Evolutionary conservation across 2,329 filamentous ascomycete species (phyloP), one percentile per base, ranked within the genome.

Genomic region (Alternaria sp.): DNA sequence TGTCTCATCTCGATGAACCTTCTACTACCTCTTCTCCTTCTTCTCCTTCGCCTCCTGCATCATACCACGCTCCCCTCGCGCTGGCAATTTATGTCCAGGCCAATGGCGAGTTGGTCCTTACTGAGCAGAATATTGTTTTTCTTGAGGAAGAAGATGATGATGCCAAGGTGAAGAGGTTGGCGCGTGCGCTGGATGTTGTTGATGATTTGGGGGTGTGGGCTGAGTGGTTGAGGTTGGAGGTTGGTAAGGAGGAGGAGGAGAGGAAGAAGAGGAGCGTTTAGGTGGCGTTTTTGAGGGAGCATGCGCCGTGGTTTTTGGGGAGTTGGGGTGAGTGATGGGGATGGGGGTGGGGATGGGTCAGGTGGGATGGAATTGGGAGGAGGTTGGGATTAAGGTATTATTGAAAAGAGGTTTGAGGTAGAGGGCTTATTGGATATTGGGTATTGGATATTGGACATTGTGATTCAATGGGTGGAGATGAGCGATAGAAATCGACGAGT

Each of bases 41-140:
- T 26, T 2, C 24, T 26, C 2, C 24, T 26, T 2, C 26, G 18
- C 54, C 69, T 9, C 74, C 66, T 20, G 56, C 61, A 4, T 0
- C 30, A 0, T 51, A 51, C 39, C 52, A 24, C 34, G 85, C 83
- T 1, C 69, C 75, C 3, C 58, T 77, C 28, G 84, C 84, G 59
- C 78, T 91, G 24, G 83, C 82, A 26, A 68, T 91, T 12, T 86
- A 87, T 66, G 84, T 91, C 18, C 81, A 85, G 20, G 80, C 84
- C 36, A 88, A 89, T 57, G 89, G 85, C 5, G 80, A 85, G 14
- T 82, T 91, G 4, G 80, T 85, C 18, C 80, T 91, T 36, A 77
- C 83, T 3, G 83, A 86, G 24, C 86, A 90, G 66, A 89, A 90
- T 63, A 70, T 87, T 5, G 70, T 26, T 24, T 0, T 86, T 26